Evolutionary conservation across 2,329 filamentous ascomycete species (phyloP).

Genomic region (Aspergillus neotritici): DNA sequence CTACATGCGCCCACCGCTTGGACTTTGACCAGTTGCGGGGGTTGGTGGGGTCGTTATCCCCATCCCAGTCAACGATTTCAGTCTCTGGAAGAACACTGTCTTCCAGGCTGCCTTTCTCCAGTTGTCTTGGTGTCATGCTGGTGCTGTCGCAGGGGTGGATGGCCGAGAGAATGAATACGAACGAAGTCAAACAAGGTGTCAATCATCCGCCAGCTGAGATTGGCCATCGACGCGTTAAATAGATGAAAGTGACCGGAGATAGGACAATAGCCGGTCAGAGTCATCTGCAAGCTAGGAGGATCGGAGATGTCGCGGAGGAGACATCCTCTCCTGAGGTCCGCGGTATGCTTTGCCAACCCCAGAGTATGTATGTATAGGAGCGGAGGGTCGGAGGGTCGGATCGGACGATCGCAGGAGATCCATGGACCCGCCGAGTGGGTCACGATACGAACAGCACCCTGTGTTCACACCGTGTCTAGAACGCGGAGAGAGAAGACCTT

Average conservation of each 20-base stretch:
- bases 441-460: background rate
- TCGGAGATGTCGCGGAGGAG: constrained; percentile 1
- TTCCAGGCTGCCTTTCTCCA: constrained; percentile 9
- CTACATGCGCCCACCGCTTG: constrained; percentile 21
- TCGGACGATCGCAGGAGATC: constrained; percentile 3
- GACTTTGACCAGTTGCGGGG: constrained; percentile 25
- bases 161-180: background rate
- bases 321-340: no score
- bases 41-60: constrained; percentile 20
- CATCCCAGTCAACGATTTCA: constrained; percentile 29
- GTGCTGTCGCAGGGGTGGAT: background rate
- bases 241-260: background rate
- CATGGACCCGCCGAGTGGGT: background rate
- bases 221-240: constrained; percentile 1
- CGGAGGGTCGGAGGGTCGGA: constrained; percentile 10
- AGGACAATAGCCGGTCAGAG: background rate
- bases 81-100: background rate
- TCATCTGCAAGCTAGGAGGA: constrained; percentile 5
- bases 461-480: no score
- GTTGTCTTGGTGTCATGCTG: constrained; percentile 1
- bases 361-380: background rate
- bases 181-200: background rate
- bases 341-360: no score
- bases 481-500: no score
- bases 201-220: constrained; percentile 1